Conservation (phyloP, 306 rosid species). For the Trifolium fragiferum region DNA sequence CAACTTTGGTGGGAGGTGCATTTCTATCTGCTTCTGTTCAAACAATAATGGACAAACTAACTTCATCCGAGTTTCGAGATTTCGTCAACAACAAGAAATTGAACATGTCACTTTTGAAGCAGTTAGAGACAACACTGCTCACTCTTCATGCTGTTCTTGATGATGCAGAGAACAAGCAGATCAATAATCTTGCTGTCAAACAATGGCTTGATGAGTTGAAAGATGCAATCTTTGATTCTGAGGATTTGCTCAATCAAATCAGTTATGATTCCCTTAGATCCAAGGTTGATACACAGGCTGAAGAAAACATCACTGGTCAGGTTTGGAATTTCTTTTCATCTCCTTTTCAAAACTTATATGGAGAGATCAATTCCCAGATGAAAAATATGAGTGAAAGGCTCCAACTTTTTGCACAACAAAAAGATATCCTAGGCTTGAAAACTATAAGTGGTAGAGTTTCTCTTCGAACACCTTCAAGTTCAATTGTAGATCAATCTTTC, state of each 20-base stretch:
- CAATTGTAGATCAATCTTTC: slow-evolving; percentile 33
- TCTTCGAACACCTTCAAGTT: slow-evolving; percentile 1
- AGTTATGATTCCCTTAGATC: not conserved
- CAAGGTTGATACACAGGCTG: not conserved
- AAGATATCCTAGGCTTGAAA: slow-evolving; percentile 46
- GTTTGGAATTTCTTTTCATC: slow-evolving; percentile 48
- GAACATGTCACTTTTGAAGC: not conserved
- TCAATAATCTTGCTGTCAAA: not conserved
- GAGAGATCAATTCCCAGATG: slow-evolving; percentile 43
- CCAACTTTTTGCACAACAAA: slow-evolving; percentile 37
- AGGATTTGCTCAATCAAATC: slow-evolving; percentile 11
- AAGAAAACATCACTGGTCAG: slow-evolving; percentile 13
- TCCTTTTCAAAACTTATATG: slow-evolving; percentile 40
- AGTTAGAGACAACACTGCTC: not conserved
- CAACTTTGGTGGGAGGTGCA: slow-evolving; percentile 19
- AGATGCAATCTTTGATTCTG: slow-evolving; percentile 25
- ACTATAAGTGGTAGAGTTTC: slow-evolving; percentile 13
- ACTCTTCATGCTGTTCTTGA: slow-evolving; percentile 24
- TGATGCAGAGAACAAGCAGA: slow-evolving; percentile 21
- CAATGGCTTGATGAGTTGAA: slow-evolving; percentile 30
- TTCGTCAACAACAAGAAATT: not conserved
- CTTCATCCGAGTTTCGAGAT: not conserved
- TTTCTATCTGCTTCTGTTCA: not conserved
- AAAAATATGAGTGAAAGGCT: slow-evolving; percentile 36
- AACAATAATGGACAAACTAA: slow-evolving; percentile 2